Evolutionary conservation across 2,329 filamentous ascomycete genomes (phyloP).

Genomic region (Diaporthe sp.): DNA sequence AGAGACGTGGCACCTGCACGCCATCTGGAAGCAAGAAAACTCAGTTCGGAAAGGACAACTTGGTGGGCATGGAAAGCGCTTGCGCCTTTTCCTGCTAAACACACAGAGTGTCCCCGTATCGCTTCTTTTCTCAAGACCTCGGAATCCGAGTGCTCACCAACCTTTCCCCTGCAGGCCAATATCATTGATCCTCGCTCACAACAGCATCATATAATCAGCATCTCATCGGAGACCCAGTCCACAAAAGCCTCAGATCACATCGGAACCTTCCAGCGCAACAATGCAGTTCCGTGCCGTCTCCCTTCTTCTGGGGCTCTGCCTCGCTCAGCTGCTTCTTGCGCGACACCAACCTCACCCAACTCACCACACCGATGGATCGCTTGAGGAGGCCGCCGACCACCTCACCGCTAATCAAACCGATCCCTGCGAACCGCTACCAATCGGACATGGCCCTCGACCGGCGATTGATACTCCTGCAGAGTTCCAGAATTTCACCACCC

Average conservation of each 20-base stretch:
- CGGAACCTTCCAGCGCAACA: neutral
- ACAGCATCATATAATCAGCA: neutral
- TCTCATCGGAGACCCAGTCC: neutral
- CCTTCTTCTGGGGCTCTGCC: neutral
- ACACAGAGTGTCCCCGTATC: neutral
- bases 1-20: neutral
- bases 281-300: neutral
- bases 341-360: neutral
- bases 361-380: neutral
- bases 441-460: neutral
- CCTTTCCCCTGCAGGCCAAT: neutral
- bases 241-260: neutral
- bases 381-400: too few relatives aligned
- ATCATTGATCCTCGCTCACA: neutral
- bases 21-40: neutral
- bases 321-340: neutral
- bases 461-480: neutral
- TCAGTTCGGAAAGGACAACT: neutral
- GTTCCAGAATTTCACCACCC: constrained; percentile 13
- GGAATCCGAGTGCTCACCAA: neutral
- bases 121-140: neutral
- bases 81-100: neutral
- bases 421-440: neutral
- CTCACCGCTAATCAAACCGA: neutral
- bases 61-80: neutral